A percentile compares a stretch with the other conserved stretches of the same genome.
phyloP scores from a whole-genome alignment of 768 basidiomycete species.

The Termitomyces sp. region DNA sequence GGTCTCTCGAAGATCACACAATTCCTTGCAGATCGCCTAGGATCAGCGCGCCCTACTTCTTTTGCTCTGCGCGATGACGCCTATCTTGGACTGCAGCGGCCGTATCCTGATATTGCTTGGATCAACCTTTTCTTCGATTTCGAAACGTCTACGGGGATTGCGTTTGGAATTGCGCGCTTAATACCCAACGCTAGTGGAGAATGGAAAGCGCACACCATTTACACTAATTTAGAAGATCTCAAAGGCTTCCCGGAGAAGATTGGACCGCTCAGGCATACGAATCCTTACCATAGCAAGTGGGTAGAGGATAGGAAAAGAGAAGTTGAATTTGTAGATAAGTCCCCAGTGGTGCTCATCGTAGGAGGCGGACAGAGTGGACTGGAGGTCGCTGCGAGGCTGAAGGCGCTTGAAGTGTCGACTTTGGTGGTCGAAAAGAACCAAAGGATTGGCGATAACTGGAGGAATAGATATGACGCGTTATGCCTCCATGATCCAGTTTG shows the following conservation, averaged over 20 bases:
- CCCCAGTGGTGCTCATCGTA: slow-evolving; percentile 45
- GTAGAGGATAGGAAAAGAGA: slow-evolving; percentile 36
- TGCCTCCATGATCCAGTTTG: slow-evolving; percentile 67
- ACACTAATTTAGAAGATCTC: slow-evolving; percentile 54
- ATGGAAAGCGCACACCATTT: slow-evolving; percentile 59
- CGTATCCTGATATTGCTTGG: slow-evolving; percentile 51
- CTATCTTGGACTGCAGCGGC: slow-evolving; percentile 28
- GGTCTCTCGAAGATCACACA: slow-evolving; percentile 11
- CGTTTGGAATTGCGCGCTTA: slow-evolving; percentile 49
- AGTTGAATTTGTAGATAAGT: slow-evolving; percentile 37
- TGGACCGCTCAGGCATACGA: slow-evolving; percentile 36
- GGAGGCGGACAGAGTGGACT: slow-evolving; percentile 69
- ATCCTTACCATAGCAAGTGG: slow-evolving; percentile 54
- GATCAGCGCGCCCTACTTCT: slow-evolving; percentile 17
- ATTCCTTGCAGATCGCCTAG: slow-evolving; percentile 17
- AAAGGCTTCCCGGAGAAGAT: slow-evolving; percentile 45
- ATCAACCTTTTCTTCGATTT: slow-evolving; percentile 54
- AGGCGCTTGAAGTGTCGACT: slow-evolving; percentile 39
- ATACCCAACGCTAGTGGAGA: slow-evolving; percentile 35
- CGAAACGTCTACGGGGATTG: slow-evolving; percentile 42
- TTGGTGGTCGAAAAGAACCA: slow-evolving; percentile 60
- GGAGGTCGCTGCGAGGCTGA: slow-evolving; percentile 54
- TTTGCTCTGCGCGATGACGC: slow-evolving; percentile 25
- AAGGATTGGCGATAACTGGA: slow-evolving; percentile 61
- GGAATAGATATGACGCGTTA: slow-evolving; percentile 59